These are phyloP conservation scores for Trametes cinnabarina DNA, from an alignment of 768 basidiomycete species.

Conservation along the genomic window DNA sequence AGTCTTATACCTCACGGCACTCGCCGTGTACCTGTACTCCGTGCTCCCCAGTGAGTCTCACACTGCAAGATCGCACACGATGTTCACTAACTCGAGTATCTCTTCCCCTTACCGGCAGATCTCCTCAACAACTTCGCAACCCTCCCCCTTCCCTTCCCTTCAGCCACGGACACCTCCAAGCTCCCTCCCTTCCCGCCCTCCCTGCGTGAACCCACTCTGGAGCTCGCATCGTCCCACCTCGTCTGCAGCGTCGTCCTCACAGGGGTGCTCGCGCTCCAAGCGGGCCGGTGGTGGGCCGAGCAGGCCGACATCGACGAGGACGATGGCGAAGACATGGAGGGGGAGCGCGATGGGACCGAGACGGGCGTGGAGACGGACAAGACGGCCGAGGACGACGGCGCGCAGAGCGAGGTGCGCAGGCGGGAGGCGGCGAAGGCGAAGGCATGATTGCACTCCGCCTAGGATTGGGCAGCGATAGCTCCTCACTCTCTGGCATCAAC, in stretches of 20 bases:
- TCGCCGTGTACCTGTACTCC: slow-evolving; percentile 70
- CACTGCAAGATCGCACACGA: not conserved
- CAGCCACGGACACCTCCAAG: not conserved
- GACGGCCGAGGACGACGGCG: not conserved
- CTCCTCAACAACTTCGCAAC: slow-evolving; percentile 57
- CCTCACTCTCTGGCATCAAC: too few relatives aligned
- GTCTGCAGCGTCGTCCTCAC: slow-evolving; percentile 86
- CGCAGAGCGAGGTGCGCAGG: slow-evolving; percentile 6
- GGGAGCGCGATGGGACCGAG: slow-evolving; percentile 1
- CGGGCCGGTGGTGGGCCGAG: slow-evolving; percentile 84
- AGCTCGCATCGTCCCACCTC: slow-evolving; percentile 80
- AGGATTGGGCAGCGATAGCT: too few relatives aligned
- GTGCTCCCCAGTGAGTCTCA: slow-evolving; percentile 70
- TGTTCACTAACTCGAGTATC: slow-evolving; percentile 4
- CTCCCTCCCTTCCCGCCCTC: slow-evolving; percentile 59
- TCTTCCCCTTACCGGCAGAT: slow-evolving; percentile 36
- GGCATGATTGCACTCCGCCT: slow-evolving; percentile 10
- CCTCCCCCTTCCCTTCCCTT: slow-evolving; percentile 42
- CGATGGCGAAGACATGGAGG: slow-evolving; percentile 4
- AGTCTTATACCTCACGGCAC: slow-evolving; percentile 78
- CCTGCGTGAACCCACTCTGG: slow-evolving; percentile 64
- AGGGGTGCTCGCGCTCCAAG: slow-evolving; percentile 81
- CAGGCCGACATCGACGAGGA: slow-evolving; percentile 62
- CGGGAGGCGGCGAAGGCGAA: slow-evolving; percentile 4
- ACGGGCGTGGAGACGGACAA: slow-evolving; percentile 15